Conservation (phyloP, 2,329 filamentous ascomycete genomes). For the Aspergillus fumigatus region DNA sequence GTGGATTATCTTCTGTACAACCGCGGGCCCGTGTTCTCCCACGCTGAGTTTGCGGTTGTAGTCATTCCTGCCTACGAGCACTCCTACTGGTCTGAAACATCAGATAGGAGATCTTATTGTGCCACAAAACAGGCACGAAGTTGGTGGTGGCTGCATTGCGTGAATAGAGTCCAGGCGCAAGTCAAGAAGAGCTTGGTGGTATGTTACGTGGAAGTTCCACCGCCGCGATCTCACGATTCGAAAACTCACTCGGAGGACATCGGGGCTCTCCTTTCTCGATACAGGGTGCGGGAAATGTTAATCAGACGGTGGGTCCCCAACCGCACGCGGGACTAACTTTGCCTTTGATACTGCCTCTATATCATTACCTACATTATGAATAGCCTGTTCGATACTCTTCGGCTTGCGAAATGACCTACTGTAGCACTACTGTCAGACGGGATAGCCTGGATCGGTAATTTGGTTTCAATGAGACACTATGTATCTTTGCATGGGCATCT, state of each 20-base stretch:
- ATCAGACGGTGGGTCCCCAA: constrained; percentile 82
- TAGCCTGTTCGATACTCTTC: background rate
- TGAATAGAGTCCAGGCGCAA: constrained; percentile 84
- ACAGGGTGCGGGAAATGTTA: constrained; percentile 74
- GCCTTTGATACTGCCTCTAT: background rate
- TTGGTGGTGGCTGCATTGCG: constrained; percentile 65
- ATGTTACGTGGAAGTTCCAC: constrained; percentile 85
- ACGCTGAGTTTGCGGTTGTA: constrained; percentile 86
- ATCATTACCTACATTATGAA: background rate
- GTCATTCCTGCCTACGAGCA: constrained; percentile 79
- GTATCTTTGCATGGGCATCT: background rate
- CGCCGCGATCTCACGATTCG: constrained; percentile 47
- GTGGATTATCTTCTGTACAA: constrained; percentile 94
- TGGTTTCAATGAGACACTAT: background rate
- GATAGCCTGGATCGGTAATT: background rate
- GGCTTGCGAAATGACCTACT: background rate
- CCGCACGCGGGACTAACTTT: constrained; percentile 58
- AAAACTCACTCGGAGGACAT: constrained; percentile 48
- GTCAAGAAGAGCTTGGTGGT: constrained; percentile 87
- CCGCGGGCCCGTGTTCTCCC: constrained; percentile 86
- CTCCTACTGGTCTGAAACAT: constrained; percentile 60
- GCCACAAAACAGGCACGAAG: constrained; percentile 42
- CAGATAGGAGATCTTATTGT: constrained; percentile 47
- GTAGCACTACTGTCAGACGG: background rate
- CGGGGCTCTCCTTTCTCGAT: constrained; percentile 60